Base-by-base conservation (phyloP, 495 filamentous ascomycete species). In the Monascus purpureus region DNA sequence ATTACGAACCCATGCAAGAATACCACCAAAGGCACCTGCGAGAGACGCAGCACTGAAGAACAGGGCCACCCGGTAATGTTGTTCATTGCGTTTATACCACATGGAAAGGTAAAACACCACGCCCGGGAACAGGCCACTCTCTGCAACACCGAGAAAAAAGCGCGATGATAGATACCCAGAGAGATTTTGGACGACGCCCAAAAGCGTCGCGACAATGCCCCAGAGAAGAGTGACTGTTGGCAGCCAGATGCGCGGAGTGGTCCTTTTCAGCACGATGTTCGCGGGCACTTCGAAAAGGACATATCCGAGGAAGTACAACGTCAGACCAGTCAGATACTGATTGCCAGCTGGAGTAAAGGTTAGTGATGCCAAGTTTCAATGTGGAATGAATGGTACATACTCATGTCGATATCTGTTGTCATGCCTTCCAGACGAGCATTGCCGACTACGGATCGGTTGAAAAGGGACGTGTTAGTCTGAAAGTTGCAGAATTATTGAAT, bases 81-180 rank as follows among this genome's bases (percentile, higher is more conserved):
- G 65, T 46, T 86, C 80, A 17, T 68, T 68, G 12, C 80, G 61
- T 43, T 77, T 78, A 38, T 87, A 88, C 75, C 82, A 86, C 75
- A 83, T 83, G 1, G 75, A 80, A n/a, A 88, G 64, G 43, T 84
- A 84, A 49, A 78, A 86, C 1, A 83, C 79, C 0, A 85, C 80
- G 1, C 82, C 80, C 8, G 79, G 77, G 33, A 80, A 82, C 0
- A 82, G 59, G 1, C 74, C 75, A 27, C 64, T 69, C 41, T 63
- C 63, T 2, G 49, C 45, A 5, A 63, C 43, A 27, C 53, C 55
- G 6, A 63, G 44, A 25, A 57, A 57, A 32, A 55, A 47, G 15
- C 80, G 63, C 8, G 72, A 71, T 1, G 62, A 59, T 19, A 80
- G 66, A 47, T 75, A 80, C 0, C 79, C 72, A 0, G 71, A 48